A percentile compares a stretch with the other conserved stretches of the same genome.
phyloP scores from a whole-genome alignment of 177 flowering plant genomes.

The Vitis hybrid region DNA sequence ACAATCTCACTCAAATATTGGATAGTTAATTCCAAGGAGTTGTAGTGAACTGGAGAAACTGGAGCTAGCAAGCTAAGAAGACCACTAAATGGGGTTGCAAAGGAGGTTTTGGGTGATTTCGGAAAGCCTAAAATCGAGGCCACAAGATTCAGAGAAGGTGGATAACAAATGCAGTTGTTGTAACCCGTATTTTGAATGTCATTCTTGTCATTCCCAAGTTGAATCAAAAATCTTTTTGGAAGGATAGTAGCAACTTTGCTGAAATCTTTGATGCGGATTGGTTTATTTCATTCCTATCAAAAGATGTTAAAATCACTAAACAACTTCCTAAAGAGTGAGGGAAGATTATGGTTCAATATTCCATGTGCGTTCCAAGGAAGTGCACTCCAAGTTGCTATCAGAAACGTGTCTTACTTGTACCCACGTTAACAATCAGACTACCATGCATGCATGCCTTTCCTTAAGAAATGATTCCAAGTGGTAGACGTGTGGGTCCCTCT shows the following conservation, averaged over 20 bases:
- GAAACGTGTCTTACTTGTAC: constrained; percentile 44
- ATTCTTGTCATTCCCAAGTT: constrained; percentile 63
- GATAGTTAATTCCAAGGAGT: no score
- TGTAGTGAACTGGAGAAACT: no score
- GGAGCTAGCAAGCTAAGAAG: no score
- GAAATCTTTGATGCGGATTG: constrained; percentile 61
- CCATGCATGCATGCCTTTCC: no score
- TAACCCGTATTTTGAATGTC: constrained; percentile 60
- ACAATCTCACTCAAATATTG: no score
- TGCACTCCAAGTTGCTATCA: constrained; percentile 47
- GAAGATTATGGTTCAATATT: constrained; percentile 28
- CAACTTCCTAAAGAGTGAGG: constrained; percentile 43
- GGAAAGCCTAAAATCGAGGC: no score
- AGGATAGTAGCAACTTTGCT: constrained; percentile 51
- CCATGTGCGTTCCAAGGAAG: constrained; percentile 62
- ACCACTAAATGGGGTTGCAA: no score
- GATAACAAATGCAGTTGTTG: constrained; percentile 76
- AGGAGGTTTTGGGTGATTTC: no score
- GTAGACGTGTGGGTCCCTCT: no score
- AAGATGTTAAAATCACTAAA: constrained; percentile 52
- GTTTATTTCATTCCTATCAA: constrained; percentile 46
- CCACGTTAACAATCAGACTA: background rate
- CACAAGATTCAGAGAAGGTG: no score
- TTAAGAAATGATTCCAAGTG: no score
- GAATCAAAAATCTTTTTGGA: constrained; percentile 63